Conservation (phyloP, 257 asterid species). For the Solanum infundibuliforme region DNA sequence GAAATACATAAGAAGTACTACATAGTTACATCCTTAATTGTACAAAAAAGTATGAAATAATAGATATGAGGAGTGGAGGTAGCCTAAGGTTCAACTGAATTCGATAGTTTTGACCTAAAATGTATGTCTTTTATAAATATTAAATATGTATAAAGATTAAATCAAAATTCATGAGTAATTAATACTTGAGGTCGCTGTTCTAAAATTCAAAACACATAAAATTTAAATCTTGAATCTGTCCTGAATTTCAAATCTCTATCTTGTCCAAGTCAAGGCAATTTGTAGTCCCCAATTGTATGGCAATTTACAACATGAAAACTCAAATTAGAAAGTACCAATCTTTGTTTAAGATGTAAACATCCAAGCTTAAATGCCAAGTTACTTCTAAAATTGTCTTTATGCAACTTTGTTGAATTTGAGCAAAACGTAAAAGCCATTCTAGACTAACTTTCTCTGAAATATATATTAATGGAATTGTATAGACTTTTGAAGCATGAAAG, state of each 20-base stretch:
- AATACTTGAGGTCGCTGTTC: background rate
- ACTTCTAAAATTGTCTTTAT: background rate
- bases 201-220: background rate
- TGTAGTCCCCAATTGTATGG: background rate
- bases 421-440: conserved; percentile 5
- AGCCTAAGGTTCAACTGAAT: background rate
- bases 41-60: background rate
- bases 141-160: background rate
- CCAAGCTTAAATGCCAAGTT: background rate
- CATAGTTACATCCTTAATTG: background rate
- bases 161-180: background rate
- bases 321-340: background rate
- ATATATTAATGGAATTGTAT: conserved; percentile 3
- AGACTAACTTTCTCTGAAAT: conserved; percentile 9
- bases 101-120: background rate
- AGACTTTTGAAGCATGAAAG: conserved; percentile 21
- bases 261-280: background rate
- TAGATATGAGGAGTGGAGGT: background rate
- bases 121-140: background rate
- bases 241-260: background rate
- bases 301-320: background rate
- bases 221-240: background rate
- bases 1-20: background rate
- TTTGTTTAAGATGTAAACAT: background rate
- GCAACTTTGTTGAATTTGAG: background rate